Evolutionary conservation across 805 yeast genomes (phyloP), one percentile per base, ranked within the genome.

Genomic region (Lipomyces yamanashiensis): DNA sequence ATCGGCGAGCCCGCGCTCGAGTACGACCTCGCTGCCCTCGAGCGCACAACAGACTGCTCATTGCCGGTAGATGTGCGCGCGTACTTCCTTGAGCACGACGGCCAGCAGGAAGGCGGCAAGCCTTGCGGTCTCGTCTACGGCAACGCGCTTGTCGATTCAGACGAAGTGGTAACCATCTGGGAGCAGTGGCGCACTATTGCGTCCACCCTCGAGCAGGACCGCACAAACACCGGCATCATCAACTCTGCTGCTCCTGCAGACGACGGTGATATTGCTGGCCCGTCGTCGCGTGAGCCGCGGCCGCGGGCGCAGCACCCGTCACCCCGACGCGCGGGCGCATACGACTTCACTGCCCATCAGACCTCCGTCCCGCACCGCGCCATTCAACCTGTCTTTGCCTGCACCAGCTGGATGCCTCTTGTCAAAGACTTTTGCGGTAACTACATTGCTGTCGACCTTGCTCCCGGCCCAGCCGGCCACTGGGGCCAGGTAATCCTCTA

Each of bases 401-500:
- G 90, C 75, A 86, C 90, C 3, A 85, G 84, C 71, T 93, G 99
- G 99, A 86, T 93, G 63, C 98, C 99, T 2, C 76, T 93, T 58
- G 85, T 90, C 44, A 90, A 93, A 54, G 99, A 93, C 75, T 86
- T 84, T 59, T 87, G 86, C 23, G 99, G 99, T 52, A 93, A 93
- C 78, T 92, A 92, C 75, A 87, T 93, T 67, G 99, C 92, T 58
- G 80, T 95, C 15, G 99, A 93, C 77, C 81, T 93, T 64, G 87
- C 90, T 1, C 93, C 95, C 0, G 97, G 91, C 7, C 82, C 87
- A 9, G 77, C 78, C 34, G 97, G 97, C 51, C 81, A 80, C 62
- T 86, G 89, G 84, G 99, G 98, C 44, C 99, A 93, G 78, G 88
- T 95, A 19, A 93, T 93, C 67, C 73, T 92, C 59, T 93, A 90